These are phyloP conservation scores for Pouteria campechiana DNA, from an alignment of 179 eudicot species.

Conservation along the genomic window DNA sequence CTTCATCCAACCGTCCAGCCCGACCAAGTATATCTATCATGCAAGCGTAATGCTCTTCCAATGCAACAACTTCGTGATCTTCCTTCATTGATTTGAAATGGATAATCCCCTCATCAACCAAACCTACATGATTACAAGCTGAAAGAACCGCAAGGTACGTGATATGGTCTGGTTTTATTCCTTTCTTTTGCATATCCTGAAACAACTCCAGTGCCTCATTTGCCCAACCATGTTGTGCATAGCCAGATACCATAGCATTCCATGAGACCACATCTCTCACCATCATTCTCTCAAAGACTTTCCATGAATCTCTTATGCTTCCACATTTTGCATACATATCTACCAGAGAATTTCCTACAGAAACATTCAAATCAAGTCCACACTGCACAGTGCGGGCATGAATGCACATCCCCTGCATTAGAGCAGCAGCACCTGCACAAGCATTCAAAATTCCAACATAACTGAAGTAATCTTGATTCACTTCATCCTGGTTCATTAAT, in stretches of 20 bases:
- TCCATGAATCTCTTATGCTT: conserved; percentile 33
- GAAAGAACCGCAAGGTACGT: conserved; percentile 42
- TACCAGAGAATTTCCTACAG: conserved; percentile 36
- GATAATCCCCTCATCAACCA: conserved; percentile 27
- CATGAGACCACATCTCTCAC: conserved; percentile 36
- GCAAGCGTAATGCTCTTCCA: conserved; percentile 50
- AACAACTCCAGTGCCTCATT: conserved; percentile 28
- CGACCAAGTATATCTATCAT: conserved; percentile 56
- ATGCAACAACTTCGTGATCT: conserved; percentile 18
- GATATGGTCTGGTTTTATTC: conserved; percentile 34
- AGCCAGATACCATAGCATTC: conserved; percentile 49
- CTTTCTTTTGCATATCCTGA: conserved; percentile 20
- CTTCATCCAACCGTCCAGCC: conserved; percentile 45
- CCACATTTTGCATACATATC: conserved; percentile 56
- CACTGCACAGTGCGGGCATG: conserved; percentile 35
- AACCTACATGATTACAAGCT: conserved; percentile 59
- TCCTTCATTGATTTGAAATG: conserved; percentile 33
- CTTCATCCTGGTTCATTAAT: conserved; percentile 22
- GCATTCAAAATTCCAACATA: conserved; percentile 35
- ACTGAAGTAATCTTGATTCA: conserved; percentile 31
- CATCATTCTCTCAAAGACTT: conserved; percentile 19
- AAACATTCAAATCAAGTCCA: conserved; percentile 21
- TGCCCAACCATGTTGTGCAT: conserved; percentile 47
- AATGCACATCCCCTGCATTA: conserved; percentile 40
- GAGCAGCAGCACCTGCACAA: conserved; percentile 47